Base-by-base conservation (phyloP, 805 yeast species). In the Saccharomyces eubayanus region DNA sequence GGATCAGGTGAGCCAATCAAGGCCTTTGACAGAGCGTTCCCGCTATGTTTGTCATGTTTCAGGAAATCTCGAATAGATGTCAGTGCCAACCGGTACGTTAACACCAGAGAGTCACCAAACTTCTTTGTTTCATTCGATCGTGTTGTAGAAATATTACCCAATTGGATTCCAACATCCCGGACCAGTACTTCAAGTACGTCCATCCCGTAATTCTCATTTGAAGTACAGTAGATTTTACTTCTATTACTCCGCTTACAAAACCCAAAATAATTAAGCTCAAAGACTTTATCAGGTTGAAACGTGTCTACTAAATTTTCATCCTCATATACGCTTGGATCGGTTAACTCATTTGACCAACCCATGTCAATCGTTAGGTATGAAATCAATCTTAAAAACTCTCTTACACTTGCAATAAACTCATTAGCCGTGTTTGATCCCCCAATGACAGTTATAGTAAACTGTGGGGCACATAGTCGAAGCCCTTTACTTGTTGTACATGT, bases 351-450 rank as follows among this genome's bases (percentile, higher is more conserved):
- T 24, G 56, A 50, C 67, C 67, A 62, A 1, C 64, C 65, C 60
- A 66, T 59, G 41, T 68, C 70, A 11, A 64, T 52, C 2, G 69
- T 62, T 50, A 68, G 50, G 49, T 62, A 68, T 2, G 71, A 68
- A 10, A 68, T 47, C 24, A 67, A 52, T 31, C 53, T 60, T 30
- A 66, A 46, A 50, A 67, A 57, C 46, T 66, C 68, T 41, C 63
- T 55, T 11, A 63, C 55, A 28, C 64, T 62, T 10, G 47, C 53
- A 9, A 68, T 52, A 31, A 68, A 56, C 28, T 62, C 65, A 36
- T 57, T 49, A 9, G 67, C 59, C 31, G 57, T 57, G 2, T 51
- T 51, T 3, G 69, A 62, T 30, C 58, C 56, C 1, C 61, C 66
- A 21, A 59, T 51, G 27, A 67, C 53, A 1, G 61, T 49, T 41